Conservation (phyloP, 495 filamentous ascomycete species). For the Staphylotrichum tortipilum region DNA sequence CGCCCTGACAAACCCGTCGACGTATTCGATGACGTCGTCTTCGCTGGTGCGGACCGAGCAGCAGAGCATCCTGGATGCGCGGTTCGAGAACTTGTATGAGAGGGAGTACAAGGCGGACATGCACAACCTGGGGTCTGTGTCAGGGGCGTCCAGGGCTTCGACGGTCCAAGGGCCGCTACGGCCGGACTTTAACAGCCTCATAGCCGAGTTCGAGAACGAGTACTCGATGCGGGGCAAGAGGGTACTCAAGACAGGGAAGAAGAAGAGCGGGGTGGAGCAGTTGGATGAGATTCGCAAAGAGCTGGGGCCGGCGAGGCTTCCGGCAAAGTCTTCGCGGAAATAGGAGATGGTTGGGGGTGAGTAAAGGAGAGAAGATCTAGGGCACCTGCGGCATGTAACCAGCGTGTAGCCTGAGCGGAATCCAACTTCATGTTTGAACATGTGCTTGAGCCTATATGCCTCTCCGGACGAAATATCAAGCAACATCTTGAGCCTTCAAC, state of each 20-base stretch:
- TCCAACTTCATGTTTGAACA: no score
- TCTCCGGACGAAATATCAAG: no score
- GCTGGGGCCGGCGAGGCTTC: slow-evolving; percentile 60
- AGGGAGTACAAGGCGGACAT: slow-evolving; percentile 72
- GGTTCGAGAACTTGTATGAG: slow-evolving; percentile 88
- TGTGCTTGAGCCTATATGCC: no score
- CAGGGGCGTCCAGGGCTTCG: slow-evolving; percentile 38
- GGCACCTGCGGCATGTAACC: no score
- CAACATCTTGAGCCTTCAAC: no score
- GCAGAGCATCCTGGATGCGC: slow-evolving; percentile 72
- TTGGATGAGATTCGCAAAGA: slow-evolving; percentile 82
- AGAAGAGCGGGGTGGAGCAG: slow-evolving; percentile 73
- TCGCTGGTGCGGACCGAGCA: slow-evolving; percentile 82
- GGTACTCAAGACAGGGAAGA: slow-evolving; percentile 72
- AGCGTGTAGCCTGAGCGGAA: no score
- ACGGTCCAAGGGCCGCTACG: slow-evolving; percentile 50
- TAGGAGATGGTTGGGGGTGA: no score
- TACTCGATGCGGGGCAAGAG: slow-evolving; percentile 72
- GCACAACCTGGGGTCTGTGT: slow-evolving; percentile 43
- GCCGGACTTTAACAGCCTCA: slow-evolving; percentile 73
- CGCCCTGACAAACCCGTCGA: slow-evolving; percentile 77
- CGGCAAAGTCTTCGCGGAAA: slow-evolving; percentile 11
- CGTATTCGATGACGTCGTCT: slow-evolving; percentile 96
- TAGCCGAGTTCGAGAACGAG: slow-evolving; percentile 85
- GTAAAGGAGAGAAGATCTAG: no score